A percentile compares a stretch with the other conserved stretches of the same genome.
Conservation (phyloP, 306 rosid genomes). For the Prunus mira region DNA sequence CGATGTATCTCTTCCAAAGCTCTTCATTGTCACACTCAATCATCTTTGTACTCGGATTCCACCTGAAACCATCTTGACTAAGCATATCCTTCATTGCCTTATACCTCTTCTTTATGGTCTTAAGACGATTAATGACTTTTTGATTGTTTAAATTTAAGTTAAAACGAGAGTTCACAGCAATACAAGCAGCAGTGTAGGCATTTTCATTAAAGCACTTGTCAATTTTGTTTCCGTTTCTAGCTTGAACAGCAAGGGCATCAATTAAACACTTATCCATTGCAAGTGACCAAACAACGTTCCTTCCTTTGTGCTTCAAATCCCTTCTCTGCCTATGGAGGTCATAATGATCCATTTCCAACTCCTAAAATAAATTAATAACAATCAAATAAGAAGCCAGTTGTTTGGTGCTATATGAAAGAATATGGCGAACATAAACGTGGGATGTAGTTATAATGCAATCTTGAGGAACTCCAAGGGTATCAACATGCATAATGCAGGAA, state of each 20-base stretch:
- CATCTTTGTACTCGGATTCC: conserved; percentile 64
- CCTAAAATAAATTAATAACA: conserved; percentile 9
- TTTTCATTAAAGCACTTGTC: conserved; percentile 80
- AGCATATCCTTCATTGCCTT: conserved; percentile 66
- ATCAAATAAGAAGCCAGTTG: not conserved
- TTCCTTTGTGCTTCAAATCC: conserved; percentile 71
- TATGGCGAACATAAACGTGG: not conserved
- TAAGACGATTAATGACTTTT: conserved; percentile 73
- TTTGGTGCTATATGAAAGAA: not conserved
- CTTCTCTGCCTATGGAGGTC: conserved; percentile 59
- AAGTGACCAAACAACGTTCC: conserved; percentile 83
- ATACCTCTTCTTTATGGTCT: conserved; percentile 81
- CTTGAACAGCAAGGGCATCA: conserved; percentile 72
- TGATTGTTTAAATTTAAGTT: conserved; percentile 75
- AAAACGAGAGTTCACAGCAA: conserved; percentile 63
- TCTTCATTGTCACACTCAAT: conserved; percentile 63
- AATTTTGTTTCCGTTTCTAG: conserved; percentile 68
- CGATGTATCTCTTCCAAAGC: conserved; percentile 68
- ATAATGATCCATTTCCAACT: conserved; percentile 61
- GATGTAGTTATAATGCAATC: not conserved
- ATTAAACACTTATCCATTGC: conserved; percentile 80
- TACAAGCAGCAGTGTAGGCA: conserved; percentile 79
- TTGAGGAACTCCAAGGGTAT: not conserved
- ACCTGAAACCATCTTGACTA: conserved; percentile 65
- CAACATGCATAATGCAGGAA: not conserved